Evolutionary conservation across 371 early-diverging fungal species (phyloP).

Genomic region (Chytridiales sp.): DNA sequence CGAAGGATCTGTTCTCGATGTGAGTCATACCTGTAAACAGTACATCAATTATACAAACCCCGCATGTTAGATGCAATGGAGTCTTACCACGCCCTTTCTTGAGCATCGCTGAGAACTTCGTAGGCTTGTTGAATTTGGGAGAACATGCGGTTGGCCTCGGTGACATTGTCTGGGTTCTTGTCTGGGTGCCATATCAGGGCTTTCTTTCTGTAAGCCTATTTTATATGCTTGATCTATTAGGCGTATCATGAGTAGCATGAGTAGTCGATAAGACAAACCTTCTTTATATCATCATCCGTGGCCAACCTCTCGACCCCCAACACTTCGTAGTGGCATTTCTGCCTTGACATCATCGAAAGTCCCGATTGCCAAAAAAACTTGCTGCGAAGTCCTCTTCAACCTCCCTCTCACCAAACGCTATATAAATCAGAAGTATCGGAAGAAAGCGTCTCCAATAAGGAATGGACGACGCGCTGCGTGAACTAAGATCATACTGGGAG

Average conservation of each 20-base stretch:
- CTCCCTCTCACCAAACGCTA: too few species aligned
- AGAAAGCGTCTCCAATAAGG: too few species aligned
- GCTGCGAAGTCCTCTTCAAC: too few species aligned
- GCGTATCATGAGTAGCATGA: neutral
- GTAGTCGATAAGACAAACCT: slow-evolving; percentile 13
- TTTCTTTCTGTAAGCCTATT: slow-evolving; percentile 30
- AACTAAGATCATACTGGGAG: slow-evolving; percentile 50
- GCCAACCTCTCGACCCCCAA: slow-evolving; percentile 78
- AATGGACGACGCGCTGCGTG: too few species aligned
- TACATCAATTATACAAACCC: neutral
- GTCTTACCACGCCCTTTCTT: slow-evolving; percentile 84
- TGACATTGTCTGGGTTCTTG: slow-evolving; percentile 80
- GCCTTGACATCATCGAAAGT: too few species aligned
- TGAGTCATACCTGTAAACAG: slow-evolving; percentile 74
- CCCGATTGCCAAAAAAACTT: too few species aligned
- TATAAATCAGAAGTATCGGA: too few species aligned
- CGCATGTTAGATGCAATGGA: neutral
- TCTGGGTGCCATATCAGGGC: slow-evolving; percentile 92
- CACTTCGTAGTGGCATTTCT: slow-evolving; percentile 86
- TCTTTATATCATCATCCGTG: slow-evolving; percentile 76
- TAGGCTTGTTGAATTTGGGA: slow-evolving; percentile 87
- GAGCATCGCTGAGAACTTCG: slow-evolving; percentile 62
- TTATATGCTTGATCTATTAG: neutral
- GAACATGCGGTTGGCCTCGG: slow-evolving; percentile 85
- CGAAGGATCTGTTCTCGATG: slow-evolving; percentile 80